phyloP scores from a whole-genome alignment of 2,329 filamentous ascomycete species.

The Colletotrichum musae region DNA sequence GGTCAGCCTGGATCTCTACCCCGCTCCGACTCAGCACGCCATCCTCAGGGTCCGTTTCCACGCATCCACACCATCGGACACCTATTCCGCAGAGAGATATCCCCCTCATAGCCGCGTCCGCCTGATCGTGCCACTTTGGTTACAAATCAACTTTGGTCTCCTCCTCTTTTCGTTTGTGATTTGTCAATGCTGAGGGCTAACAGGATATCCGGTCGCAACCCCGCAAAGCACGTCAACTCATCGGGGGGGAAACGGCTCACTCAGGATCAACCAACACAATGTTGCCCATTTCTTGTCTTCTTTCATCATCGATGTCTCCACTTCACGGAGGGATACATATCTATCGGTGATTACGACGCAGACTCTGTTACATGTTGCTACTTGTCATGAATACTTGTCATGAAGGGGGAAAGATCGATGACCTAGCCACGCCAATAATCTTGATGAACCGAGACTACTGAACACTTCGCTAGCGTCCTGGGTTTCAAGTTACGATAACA shows the following conservation, averaged over 20 bases:
- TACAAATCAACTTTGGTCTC: constrained; percentile 26
- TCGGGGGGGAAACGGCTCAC: neutral
- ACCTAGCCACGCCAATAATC: no score
- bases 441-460: no score
- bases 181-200: neutral
- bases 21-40: constrained; percentile 19
- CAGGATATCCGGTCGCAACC: neutral
- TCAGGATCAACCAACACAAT: neutral
- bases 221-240: constrained; percentile 21
- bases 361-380: no score
- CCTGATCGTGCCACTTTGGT: constrained; percentile 20
- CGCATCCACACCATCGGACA: constrained; percentile 25
- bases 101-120: neutral
- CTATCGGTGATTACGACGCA: neutral
- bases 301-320: neutral
- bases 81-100: neutral
- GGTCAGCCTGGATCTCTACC: constrained; percentile 22
- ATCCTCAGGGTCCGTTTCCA: constrained; percentile 23
- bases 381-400: no score
- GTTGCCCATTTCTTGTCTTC: neutral
- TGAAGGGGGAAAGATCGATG: no score
- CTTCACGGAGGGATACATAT: neutral
- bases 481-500: no score
- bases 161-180: neutral
- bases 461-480: no score